phyloP scores from a whole-genome alignment of 1,284 basidiomycete genomes.

The Ganoderma meredithae region DNA sequence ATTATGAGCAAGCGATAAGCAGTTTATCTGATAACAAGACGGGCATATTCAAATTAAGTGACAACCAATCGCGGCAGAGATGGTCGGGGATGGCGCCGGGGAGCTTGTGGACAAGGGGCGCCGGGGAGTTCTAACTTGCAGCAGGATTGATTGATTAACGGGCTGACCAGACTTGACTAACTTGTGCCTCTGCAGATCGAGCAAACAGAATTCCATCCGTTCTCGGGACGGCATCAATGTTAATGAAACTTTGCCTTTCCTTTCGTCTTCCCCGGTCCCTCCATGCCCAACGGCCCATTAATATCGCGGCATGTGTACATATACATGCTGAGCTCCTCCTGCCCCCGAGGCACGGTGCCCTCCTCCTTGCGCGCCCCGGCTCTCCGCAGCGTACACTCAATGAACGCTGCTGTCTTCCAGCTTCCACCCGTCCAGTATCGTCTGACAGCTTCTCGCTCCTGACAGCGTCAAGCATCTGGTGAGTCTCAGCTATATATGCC shows the following conservation, averaged over 20 bases:
- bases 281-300: neutral
- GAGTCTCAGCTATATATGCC: constrained; percentile 24
- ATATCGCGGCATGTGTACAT: neutral
- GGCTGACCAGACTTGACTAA: constrained; percentile 23
- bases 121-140: constrained; percentile 31
- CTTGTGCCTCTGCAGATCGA: constrained; percentile 29
- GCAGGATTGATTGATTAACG: constrained; percentile 40
- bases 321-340: constrained; percentile 14
- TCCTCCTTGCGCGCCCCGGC: constrained; percentile 15
- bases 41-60: neutral
- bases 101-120: constrained; percentile 6
- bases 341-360: neutral
- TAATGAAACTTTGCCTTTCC: constrained; percentile 29
- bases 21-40: neutral
- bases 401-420: constrained; percentile 23
- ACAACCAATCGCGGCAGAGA: neutral
- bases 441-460: constrained; percentile 32
- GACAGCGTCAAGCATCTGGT: constrained; percentile 33
- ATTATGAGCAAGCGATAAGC: neutral
- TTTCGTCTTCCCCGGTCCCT: neutral
- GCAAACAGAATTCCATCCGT: constrained; percentile 32
- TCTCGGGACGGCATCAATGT: constrained; percentile 33
- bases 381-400: constrained; percentile 21
- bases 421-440: constrained; percentile 16
- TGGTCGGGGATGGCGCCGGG: neutral